Base-by-base conservation (phyloP, 2,329 filamentous ascomycete species). In the Fusarium proliferatum region DNA sequence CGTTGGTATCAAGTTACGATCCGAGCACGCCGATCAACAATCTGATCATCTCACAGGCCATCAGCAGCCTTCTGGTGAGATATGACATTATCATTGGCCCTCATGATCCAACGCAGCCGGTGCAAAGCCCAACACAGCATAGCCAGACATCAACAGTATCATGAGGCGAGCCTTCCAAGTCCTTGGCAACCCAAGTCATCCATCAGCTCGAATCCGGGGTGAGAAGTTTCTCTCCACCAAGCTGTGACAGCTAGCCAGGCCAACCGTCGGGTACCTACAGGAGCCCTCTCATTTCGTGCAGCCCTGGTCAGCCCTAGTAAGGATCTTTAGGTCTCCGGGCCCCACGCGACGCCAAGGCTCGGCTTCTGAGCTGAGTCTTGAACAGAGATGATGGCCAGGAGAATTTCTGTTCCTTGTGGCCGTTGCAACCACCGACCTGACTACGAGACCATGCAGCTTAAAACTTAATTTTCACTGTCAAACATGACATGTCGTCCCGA, bases 171-270 rank as follows among this genome's bases (percentile, higher is more conserved):
- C 42, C 34, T 52, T 52, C 39, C 26, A 33, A 33, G 49, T 55
- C 34, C 52, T 63, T 69, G 55, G 61, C 58, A 71, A 63, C 49
- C 23, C 56, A 62, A 33, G 34, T 72, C 74, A 56, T 33, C 41
- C 73, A 60, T 66, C 60, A 61, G 51, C 62, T 66, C 55, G 68
- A 77, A 77, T 77, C 75, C 39, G 75, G 75, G 73, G 75, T 72
- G 64, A 67, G 57, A 46, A 61, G 52, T 57, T 45, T 63, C 72
- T 76, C 72, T 71, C 75, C 75, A 73, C 73, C 64, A 69, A 75
- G 53, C 67, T 77, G 75, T 64, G 71, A 77, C 75, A 71, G 56
- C 71, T 67, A 74, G 43, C 64, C 53, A 69, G 68, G 56, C 60
- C 56, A 66, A 51, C 57, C 60, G 64, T 63, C 63, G 67, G 70